Evolutionary conservation across 108 stramenopile genomes (phyloP), one percentile per base, ranked within the genome.

Genomic region (Nannochloropsis oceanica): DNA sequence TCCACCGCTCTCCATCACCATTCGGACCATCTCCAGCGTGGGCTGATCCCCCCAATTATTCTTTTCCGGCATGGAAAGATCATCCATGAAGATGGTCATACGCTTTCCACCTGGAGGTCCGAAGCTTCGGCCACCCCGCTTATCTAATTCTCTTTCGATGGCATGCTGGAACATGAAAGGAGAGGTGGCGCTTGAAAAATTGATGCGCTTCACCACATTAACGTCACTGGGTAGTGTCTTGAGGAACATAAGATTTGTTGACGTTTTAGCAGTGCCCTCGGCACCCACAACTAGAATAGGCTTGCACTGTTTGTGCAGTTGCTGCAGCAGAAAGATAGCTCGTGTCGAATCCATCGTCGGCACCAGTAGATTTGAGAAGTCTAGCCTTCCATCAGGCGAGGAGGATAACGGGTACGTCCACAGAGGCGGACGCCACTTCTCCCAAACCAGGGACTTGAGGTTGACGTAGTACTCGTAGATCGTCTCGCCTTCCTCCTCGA

Each of bases 41-140:
- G 95, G 94, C 89, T 96, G 95, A 86, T 96, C 95, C 26, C 95
- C 95, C 95, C 95, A 96, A 46, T 91, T 91, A 88, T 96, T 96
- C 80, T 85, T 87, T 87, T 95, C 94, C 8, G 95, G 95, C 95
- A 96, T 96, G 27, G 91, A 92, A 13, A 96, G 81, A 83, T 96
- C 95, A 89, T 96, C 95, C 81, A 96, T 93, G 91, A 96, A 95
- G 50, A 96, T 93, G 27, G 95, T 96, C 95, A 96, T 96, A 84
- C 92, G 93, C 91, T 96, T 95, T 18, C 94, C 94, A 59, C 94
- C 93, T 13, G 95, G 94, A 12, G 95, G 95, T 12, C 95, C 95
- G 85, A 95, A 96, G 83, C 93, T 95, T 84, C 80, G 26, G 42
- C 95, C 95, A 82, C 95, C 95, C 43, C 95, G 92, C 88, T 96